These are phyloP conservation scores for Citrus glauca DNA, from an alignment of 345 rosid species.

Conservation along the genomic window DNA sequence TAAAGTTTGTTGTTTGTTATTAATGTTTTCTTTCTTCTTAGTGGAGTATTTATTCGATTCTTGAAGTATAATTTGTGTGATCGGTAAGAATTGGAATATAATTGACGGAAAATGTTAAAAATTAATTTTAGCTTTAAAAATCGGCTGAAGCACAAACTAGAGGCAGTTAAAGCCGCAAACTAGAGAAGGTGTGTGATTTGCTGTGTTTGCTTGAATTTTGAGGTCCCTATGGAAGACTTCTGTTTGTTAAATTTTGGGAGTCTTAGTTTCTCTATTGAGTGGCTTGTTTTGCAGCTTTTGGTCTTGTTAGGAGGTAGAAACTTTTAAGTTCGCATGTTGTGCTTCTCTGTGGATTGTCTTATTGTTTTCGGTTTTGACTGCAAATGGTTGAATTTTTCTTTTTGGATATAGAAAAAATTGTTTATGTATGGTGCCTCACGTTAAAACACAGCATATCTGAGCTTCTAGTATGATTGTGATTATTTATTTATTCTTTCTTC, in stretches of 20 bases:
- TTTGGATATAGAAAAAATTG: neutral
- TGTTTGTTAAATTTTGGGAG: neutral
- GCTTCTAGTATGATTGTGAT: neutral
- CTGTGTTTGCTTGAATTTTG: neutral
- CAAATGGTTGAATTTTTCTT: neutral
- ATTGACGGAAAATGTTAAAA: neutral
- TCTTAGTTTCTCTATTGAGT: neutral
- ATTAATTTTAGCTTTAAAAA: neutral
- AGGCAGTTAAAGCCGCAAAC: neutral
- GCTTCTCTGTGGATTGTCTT: neutral
- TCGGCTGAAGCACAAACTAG: neutral
- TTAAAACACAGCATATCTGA: neutral
- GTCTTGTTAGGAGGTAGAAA: slow-evolving; percentile 5
- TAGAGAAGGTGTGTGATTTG: slow-evolving; percentile 1
- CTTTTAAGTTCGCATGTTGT: neutral
- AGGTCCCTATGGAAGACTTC: neutral
- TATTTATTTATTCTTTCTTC: neutral
- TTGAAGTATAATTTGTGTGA: neutral
- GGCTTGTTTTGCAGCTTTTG: neutral
- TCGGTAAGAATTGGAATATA: neutral
- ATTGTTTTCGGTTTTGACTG: neutral
- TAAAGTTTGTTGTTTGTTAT: neutral
- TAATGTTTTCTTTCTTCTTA: neutral
- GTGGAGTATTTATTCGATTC: slow-evolving; percentile 18
- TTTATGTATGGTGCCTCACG: neutral